Evolutionary conservation across 2,329 filamentous ascomycete species (phyloP).

Genomic region (Neobulgaria alba): DNA sequence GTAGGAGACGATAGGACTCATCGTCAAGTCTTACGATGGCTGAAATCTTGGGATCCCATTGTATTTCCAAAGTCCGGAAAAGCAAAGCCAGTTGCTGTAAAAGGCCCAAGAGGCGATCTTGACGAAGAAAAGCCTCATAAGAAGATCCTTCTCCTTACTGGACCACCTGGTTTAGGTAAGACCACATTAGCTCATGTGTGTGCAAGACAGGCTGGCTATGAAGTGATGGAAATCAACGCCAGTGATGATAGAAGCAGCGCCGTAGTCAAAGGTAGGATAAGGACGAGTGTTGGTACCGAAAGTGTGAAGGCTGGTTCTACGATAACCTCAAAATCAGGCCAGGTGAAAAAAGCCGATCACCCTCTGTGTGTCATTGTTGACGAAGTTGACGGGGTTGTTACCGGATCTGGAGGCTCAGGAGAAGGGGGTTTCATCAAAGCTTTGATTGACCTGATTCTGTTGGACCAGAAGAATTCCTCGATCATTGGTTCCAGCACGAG

Average conservation of each 20-base stretch:
- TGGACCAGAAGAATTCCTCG: constrained; percentile 72
- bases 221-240: constrained; percentile 94
- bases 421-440: constrained; percentile 96
- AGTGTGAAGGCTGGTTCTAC: constrained; percentile 68
- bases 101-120: constrained; percentile 34
- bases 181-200: constrained; percentile 95
- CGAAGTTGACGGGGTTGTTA: constrained; percentile 90
- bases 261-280: constrained; percentile 84
- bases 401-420: constrained; percentile 65
- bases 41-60: constrained; percentile 87
- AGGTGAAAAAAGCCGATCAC: constrained; percentile 61
- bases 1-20: constrained; percentile 94
- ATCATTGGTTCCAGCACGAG: constrained; percentile 28
- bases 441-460: constrained; percentile 76
- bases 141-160: constrained; percentile 84
- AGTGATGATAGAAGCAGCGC: constrained; percentile 87
- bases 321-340: constrained; percentile 44
- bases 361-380: constrained; percentile 93
- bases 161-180: constrained; percentile 88
- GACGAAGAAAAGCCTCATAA: constrained; percentile 70
- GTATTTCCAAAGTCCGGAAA: constrained; percentile 70
- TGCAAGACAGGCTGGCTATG: constrained; percentile 89
- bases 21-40: constrained; percentile 79
- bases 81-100: constrained; percentile 39
- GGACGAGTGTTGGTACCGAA: constrained; percentile 87